Base-by-base conservation (phyloP, 805 yeast species). In the Candida xiaguanensis region DNA sequence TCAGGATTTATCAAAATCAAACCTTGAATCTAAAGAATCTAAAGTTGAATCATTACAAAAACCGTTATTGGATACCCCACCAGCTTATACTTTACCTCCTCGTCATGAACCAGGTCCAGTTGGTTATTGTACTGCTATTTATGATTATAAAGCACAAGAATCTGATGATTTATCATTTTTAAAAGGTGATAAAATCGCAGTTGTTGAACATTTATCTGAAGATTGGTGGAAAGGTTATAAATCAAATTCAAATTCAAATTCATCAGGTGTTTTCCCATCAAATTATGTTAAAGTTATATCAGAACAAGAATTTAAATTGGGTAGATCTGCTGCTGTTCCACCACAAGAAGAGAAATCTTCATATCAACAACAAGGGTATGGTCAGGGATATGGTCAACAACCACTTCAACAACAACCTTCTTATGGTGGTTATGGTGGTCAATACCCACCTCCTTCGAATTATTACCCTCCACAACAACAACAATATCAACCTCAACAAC, bases 161-260 rank as follows among this genome's bases (percentile, higher is more conserved):
- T 67, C 76, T 1, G 91, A 81, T 24, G 99, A 91, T 59, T 65
- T 91, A 51, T 63, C 58, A 7, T 68, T 91, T 14, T 52, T 49
- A 25, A 71, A 65, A 27, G 97, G 95, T 40, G 91, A 84, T 46
- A 78, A 74, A 51, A 59, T 93, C 35, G 74, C 75, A 23, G 77
- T 93, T 4, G 40, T 78, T 5, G 95, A 89, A 55, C 85, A 78
- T 52, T 70, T 83, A 34, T 85, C 91, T 15, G 72, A 75, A 27
- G 91, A 89, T 55, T 91, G 99, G 99, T 89, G 93, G 85, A 83
- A 77, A 55, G 99, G 99, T 34, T 63, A 60, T 46, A 59, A 53
- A 43, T 45, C 52, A 31, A 64, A 67, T 13, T 57, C 71, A 31
- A 37, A 37, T 6, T 46, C 59, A 1, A 75, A 77, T 4, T 36